Percentiles rank a stretch among this genome's conserved stretches.
Evolutionary conservation across 805 yeast genomes (phyloP).

Genomic region (Saccharomycopsis sp.): DNA sequence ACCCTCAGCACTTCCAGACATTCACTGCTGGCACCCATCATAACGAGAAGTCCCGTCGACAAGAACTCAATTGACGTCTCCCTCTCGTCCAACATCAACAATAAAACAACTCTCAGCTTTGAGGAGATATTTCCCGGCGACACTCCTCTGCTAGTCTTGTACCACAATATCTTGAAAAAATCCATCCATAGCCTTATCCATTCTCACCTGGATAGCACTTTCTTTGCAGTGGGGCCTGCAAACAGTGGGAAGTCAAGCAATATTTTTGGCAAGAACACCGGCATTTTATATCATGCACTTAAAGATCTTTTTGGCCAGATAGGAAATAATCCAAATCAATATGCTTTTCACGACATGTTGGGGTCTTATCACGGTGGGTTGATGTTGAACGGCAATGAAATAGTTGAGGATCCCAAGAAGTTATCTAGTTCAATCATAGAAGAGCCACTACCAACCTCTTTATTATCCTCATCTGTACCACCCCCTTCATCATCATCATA

Average conservation of each 20-base stretch:
- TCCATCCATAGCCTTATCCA: constrained; percentile 4
- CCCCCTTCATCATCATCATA: not conserved
- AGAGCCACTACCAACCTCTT: not conserved
- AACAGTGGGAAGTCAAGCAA: constrained; percentile 41
- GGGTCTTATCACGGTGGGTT: constrained; percentile 20
- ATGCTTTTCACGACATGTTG: constrained; percentile 13
- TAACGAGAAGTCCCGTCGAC: not conserved
- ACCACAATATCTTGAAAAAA: not conserved
- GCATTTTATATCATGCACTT: constrained; percentile 30
- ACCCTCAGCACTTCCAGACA: too few species aligned
- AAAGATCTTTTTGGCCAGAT: constrained; percentile 29
- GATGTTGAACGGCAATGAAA: constrained; percentile 18
- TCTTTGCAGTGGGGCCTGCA: constrained; percentile 46
- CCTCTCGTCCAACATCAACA: too few species aligned
- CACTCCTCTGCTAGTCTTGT: constrained; percentile 9
- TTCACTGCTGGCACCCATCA: too few species aligned
- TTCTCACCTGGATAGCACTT: constrained; percentile 30
- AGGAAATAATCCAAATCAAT: constrained; percentile 3
- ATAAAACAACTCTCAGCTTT: too few species aligned
- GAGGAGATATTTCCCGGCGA: too few species aligned
- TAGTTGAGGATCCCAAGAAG: constrained; percentile 18
- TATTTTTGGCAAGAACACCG: constrained; percentile 30
- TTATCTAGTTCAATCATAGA: constrained; percentile 3
- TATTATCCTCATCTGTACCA: not conserved
- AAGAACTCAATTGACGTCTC: not conserved